phyloP scores from a whole-genome alignment of 345 rosid genomes.

The Chamaenerion angustifolium region DNA sequence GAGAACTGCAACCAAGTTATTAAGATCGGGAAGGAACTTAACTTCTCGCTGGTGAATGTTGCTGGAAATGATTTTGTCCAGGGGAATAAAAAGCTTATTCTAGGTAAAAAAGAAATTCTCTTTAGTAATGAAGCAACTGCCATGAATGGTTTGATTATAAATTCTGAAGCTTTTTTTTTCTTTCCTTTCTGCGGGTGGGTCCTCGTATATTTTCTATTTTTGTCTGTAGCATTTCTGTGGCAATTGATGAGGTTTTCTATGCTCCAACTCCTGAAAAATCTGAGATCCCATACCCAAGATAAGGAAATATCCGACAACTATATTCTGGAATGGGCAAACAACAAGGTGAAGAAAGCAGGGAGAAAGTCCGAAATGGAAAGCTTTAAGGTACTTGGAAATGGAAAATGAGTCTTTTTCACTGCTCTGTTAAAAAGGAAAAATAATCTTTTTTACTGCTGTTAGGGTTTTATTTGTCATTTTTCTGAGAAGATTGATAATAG shows the following conservation, averaged over 20 bases:
- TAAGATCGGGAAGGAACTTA: constrained; percentile 57
- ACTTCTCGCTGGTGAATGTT: constrained; percentile 87
- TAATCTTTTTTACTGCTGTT: not conserved
- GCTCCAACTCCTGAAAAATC: constrained; percentile 89
- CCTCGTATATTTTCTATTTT: not conserved
- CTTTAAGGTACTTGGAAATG: constrained; percentile 54
- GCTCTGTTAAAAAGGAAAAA: not conserved
- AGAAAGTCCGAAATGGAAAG: constrained; percentile 67
- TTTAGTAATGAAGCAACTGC: too few species aligned
- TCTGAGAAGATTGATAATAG: constrained; percentile 4
- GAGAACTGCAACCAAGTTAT: constrained; percentile 85
- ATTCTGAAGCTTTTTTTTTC: not conserved
- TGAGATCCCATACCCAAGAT: constrained; percentile 80
- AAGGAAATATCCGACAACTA: constrained; percentile 87
- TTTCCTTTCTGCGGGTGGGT: not conserved
- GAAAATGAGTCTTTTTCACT: not conserved
- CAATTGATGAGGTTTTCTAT: constrained; percentile 92
- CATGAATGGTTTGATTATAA: not conserved
- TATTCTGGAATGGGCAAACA: constrained; percentile 82
- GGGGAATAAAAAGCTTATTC: constrained; percentile 77
- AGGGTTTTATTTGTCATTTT: not conserved
- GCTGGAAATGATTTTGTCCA: constrained; percentile 94
- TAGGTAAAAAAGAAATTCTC: constrained; percentile 25
- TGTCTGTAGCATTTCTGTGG: constrained; percentile 70
- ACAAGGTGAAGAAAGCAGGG: constrained; percentile 64